A percentile compares a stretch with the other conserved stretches of the same genome.
Evolutionary conservation across 2,329 filamentous ascomycete genomes (phyloP).

Genomic region (Onygena corvina): DNA sequence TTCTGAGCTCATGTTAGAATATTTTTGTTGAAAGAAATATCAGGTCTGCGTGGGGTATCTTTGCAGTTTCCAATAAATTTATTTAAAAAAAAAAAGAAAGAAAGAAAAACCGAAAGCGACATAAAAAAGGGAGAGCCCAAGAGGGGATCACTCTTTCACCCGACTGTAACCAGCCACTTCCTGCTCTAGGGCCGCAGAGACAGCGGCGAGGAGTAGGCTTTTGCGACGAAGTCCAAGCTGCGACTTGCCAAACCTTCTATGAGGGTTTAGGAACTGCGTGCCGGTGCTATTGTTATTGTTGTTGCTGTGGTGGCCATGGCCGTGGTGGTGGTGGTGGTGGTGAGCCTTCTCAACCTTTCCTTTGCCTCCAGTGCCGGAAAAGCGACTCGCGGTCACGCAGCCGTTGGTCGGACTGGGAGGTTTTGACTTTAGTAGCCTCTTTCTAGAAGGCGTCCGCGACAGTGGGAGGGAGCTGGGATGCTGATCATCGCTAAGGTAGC

Average conservation of each 20-base stretch:
- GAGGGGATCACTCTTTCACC: background rate
- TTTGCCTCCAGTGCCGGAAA: background rate
- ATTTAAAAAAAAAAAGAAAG: background rate
- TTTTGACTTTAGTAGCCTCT: background rate
- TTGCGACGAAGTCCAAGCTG: conserved; percentile 13
- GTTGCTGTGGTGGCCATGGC: background rate
- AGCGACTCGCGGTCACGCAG: background rate
- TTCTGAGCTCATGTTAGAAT: background rate
- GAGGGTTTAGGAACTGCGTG: background rate
- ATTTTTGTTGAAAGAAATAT: background rate
- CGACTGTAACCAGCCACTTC: conserved; percentile 4
- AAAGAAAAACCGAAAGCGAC: background rate
- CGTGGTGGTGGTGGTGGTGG: background rate
- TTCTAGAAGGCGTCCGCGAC: conserved; percentile 9
- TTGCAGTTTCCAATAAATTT: no score
- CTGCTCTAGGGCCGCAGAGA: conserved; percentile 14
- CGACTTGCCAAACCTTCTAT: background rate
- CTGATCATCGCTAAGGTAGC: conserved; percentile 12
- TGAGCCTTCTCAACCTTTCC: conserved; percentile 14
- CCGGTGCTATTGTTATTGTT: background rate
- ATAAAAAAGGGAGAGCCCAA: background rate
- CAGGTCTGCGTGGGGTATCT: conserved; percentile 1
- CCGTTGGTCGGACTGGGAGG: background rate
- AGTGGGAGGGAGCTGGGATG: conserved; percentile 16
- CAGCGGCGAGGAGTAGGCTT: conserved; percentile 16